A percentile compares a stretch with the other conserved stretches of the same genome.
These are phyloP conservation scores for Pestalotiopsis sp. DNA, from an alignment of 2,329 filamentous ascomycete genomes.

Conservation along the genomic window DNA sequence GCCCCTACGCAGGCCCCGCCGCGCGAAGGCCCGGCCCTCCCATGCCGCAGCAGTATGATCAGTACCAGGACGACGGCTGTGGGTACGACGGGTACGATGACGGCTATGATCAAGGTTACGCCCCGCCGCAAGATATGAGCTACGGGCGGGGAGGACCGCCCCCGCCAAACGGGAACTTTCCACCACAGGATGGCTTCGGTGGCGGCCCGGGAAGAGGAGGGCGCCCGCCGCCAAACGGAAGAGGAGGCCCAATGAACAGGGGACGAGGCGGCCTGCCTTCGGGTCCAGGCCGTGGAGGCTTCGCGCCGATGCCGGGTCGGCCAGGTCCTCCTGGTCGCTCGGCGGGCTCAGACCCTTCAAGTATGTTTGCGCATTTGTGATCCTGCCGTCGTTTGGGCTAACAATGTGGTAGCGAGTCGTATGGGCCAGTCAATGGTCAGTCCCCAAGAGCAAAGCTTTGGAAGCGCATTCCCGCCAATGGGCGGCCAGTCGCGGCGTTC, in stretches of 20 bases:
- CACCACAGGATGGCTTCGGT: constrained; percentile 48
- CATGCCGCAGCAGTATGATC: constrained; percentile 22
- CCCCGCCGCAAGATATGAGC: constrained; percentile 42
- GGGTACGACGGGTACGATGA: constrained; percentile 43
- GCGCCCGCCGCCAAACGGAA: constrained; percentile 42
- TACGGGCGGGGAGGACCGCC: constrained; percentile 47
- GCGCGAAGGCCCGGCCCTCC: constrained; percentile 39
- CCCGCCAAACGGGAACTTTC: constrained; percentile 36
- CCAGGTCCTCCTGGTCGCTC: constrained; percentile 42
- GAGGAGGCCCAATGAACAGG: constrained; percentile 47
- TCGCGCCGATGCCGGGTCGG: constrained; percentile 34
- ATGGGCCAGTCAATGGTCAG: constrained; percentile 24
- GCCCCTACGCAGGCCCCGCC: constrained; percentile 50
- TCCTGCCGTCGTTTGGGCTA: constrained; percentile 16
- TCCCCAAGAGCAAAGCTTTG: constrained; percentile 37
- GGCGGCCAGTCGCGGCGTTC: constrained; percentile 42
- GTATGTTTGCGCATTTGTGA: constrained; percentile 22
- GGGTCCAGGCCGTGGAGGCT: constrained; percentile 26
- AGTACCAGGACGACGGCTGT: constrained; percentile 32
- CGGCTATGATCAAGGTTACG: constrained; percentile 44
- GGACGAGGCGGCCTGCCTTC: constrained; percentile 25
- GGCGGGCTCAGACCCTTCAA: constrained; percentile 37
- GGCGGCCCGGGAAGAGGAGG: constrained; percentile 41
- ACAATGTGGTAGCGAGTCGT: constrained; percentile 23
- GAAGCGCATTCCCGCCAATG: constrained; percentile 45